Evolutionary conservation across 176 grass and related monocot species (phyloP), one percentile per base, ranked within the genome.

Genomic region (barley (Hordeum vulgare)): DNA sequence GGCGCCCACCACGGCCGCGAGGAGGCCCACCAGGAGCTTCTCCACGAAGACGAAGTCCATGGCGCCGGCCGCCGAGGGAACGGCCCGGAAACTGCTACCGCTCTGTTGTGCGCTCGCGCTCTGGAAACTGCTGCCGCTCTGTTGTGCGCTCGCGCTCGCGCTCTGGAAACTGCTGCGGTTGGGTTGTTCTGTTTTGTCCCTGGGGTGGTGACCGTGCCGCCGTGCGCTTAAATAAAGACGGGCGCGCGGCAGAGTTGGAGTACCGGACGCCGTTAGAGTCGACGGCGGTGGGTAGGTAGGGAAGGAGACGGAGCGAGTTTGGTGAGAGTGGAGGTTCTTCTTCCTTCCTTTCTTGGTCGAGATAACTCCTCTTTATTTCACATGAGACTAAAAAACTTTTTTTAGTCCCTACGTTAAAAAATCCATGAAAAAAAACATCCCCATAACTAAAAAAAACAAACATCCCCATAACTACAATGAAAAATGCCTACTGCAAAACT

Each of bases 1-100:
- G 39, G 94, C 92, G 1, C 94, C 65, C 54, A 81, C 47, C 13
- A 88, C 84, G 65, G 94, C 73, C 11, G 87, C 92, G n/a, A 97
- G 88, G 57, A 97, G 88, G 25, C 90, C 92, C 1, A 67, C 62
- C 1, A 97, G 89, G 59, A 85, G 79, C 80, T 92, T 97, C 85
- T 97, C 89, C 34, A 85, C 13, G 34, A 97, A 85, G 44, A 78
- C 82, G 9, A 92, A 81, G 61, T 94, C 94, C 94, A 97, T 97
- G 36, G 65, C 76, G 78, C 3, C 63, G 62, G 62, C 62, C 78
- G 29, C 20, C 8, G 47, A 5, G 47, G 47, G 6, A 31, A 21
- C 65, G 18, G 33, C 65, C 34, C 31, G 18, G 53, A 2, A 56
- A 56, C 53, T 56, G 53, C 7, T 51, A 3, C 53, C 53, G 53